phyloP scores from a whole-genome alignment of 2,329 filamentous ascomycete genomes.

The Boeremia lycopersici region DNA sequence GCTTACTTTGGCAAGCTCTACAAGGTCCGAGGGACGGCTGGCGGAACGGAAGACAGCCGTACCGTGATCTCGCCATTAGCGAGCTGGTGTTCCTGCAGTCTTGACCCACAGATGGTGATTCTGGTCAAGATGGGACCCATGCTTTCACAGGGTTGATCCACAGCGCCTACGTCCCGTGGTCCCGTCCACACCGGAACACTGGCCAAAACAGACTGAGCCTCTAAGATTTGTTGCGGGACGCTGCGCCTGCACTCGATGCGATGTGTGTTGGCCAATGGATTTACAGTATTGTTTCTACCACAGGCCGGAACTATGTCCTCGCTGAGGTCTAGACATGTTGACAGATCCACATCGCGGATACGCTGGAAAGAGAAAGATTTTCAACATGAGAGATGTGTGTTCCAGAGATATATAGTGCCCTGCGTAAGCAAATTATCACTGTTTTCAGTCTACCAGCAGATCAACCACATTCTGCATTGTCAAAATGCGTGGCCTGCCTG shows the following conservation, averaged over 20 bases:
- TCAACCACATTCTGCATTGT: not conserved
- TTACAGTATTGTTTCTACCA: slow-evolving; percentile 1
- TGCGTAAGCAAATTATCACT: slow-evolving; percentile 8
- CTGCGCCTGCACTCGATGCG: slow-evolving; percentile 1
- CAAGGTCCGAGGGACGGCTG: not conserved
- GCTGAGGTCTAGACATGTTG: slow-evolving; percentile 9
- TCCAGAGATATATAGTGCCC: slow-evolving; percentile 8
- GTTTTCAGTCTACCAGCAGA: slow-evolving; percentile 3
- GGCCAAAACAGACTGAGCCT: slow-evolving; percentile 4
- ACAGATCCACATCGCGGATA: slow-evolving; percentile 12
- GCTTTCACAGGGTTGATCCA: slow-evolving; percentile 13
- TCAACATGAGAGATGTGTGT: not conserved
- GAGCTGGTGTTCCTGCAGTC: not conserved
- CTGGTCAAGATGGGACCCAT: slow-evolving; percentile 1
- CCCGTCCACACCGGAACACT: slow-evolving; percentile 11
- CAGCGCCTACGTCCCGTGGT: slow-evolving; percentile 3
- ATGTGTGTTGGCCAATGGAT: slow-evolving; percentile 8
- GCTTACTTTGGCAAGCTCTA: slow-evolving; percentile 1
- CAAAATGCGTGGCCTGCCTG: slow-evolving; percentile 11
- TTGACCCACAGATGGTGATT: slow-evolving; percentile 5
- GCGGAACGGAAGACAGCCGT: slow-evolving; percentile 2
- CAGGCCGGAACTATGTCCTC: slow-evolving; percentile 1
- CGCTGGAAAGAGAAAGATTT: slow-evolving; percentile 12
- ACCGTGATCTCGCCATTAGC: slow-evolving; percentile 5
- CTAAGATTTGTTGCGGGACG: slow-evolving; percentile 6